These are phyloP conservation scores for Phanerochaete carnosa DNA, from an alignment of 768 basidiomycete species.

Conservation along the genomic window DNA sequence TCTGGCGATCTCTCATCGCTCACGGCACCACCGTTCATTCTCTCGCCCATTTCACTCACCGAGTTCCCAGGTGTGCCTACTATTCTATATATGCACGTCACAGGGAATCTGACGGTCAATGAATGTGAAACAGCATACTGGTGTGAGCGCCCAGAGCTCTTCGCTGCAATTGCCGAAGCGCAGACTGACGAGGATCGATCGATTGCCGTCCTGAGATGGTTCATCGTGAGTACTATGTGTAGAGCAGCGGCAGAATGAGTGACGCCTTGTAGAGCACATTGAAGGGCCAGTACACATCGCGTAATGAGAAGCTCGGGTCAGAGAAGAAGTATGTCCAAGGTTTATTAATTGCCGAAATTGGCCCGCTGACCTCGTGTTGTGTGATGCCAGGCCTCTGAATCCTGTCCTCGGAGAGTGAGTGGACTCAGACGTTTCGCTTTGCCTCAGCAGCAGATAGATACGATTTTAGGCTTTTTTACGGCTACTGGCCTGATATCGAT, in stretches of 20 bases:
- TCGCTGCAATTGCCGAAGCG: slow-evolving; percentile 82
- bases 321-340: slow-evolving; percentile 82
- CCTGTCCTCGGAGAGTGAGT: slow-evolving; percentile 91
- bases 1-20: slow-evolving; percentile 85
- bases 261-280: slow-evolving; percentile 63
- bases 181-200: slow-evolving; percentile 69
- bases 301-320: slow-evolving; percentile 93
- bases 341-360: slow-evolving; percentile 2
- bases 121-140: slow-evolving; percentile 68
- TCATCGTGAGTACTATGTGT: slow-evolving; percentile 59
- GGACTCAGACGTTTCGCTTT: not conserved
- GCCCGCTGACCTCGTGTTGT: slow-evolving; percentile 11
- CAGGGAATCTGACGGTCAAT: not conserved
- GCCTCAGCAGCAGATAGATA: not conserved
- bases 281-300: slow-evolving; percentile 91
- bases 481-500: slow-evolving; percentile 72
- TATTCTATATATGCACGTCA: slow-evolving; percentile 8
- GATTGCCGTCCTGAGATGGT: slow-evolving; percentile 89
- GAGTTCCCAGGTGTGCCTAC: slow-evolving; percentile 76
- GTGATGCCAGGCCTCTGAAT: slow-evolving; percentile 75
- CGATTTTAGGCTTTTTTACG: slow-evolving; percentile 71
- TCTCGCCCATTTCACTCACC: slow-evolving; percentile 86
- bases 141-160: slow-evolving; percentile 91
- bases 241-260: too few relatives aligned
- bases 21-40: slow-evolving; percentile 88